Evolutionary conservation across 441 rosid genomes (phyloP), one percentile per base, ranked within the genome.

Genomic region (Eutrema salsugineum): DNA sequence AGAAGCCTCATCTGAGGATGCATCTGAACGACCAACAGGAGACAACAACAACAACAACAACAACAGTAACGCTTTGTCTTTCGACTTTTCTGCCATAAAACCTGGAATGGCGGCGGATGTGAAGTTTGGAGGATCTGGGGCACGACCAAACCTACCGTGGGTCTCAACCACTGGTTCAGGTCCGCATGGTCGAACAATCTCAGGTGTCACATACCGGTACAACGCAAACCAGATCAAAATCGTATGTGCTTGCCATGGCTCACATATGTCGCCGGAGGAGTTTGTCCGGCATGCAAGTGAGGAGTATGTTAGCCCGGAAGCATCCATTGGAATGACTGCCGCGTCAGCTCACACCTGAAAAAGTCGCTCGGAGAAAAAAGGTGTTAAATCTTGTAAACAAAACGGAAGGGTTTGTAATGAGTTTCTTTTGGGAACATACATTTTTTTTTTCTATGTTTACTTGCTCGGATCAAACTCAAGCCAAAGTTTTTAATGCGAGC

Each of bases 161-260:
- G 98, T 94, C 62, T 92, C 97, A 54, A 86, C 96, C 74, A 92
- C 92, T 0, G 96, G 88, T 8, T 83, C 89, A 50, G 97, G 95
- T 46, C 94, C 93, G 6, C 85, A 94, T 15, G 97, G 98, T 4
- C 78, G 87, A 78, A 88, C 97, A n/a, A 92, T 94, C 66, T 94
- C 97, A 0, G 99, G 98, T 57, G 99, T 94, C 14, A 85, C 98
- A 11, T 94, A 92, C 76, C 75, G 79, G 65, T 94, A 60, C 86
- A 90, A 82, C 14, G 70, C 88, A 9, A 88, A 81, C 80, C 91
- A 87, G 80, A 86, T 94, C 67, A 84, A 77, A 80, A 92, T 94
- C 9, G 98, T 94, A n/a, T 94, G 98, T 19, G 98, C 98, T 70
- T 94, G 99, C 69, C 98, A 92, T n/a, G 86, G 99, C 63, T 64